Base-by-base conservation (phyloP, 2,329 filamentous ascomycete species). In the Cladobotryum protrusum region DNA sequence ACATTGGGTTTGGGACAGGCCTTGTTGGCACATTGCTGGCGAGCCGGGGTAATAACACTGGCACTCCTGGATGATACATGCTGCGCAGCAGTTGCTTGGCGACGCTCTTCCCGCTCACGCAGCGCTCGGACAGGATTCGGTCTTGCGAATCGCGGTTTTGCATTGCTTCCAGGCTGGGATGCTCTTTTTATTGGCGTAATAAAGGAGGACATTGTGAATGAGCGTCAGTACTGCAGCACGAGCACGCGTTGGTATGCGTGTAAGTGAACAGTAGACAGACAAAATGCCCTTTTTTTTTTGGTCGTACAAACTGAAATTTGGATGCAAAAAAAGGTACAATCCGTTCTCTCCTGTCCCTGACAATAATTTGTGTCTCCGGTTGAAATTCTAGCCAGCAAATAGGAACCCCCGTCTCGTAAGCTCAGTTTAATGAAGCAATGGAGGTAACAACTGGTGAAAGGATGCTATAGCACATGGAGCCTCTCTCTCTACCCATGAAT, bases 1-100 rank as follows among this genome's bases (percentile, higher is more conserved):
- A 85, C 77, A 49, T 82, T 77, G 14, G 81, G 79, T 47, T 77
- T 78, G n/a, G 73, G 72, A 64, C 82, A 85, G 44, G 72, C 69
- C 52, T 79, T 77, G 62, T 83, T 84, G 12, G 78, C 78, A 64
- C 80, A 84, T 56, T 71, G 72, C 39, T 66, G 68, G 4, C 71
- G 66, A 29, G 66, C 60, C 1, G 67, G 64, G 14, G 62, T 54
- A 45, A 68, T 58, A 54, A 70, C 55, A 43, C 65, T 57, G 54
- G 62, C 59, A 48, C 57, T 59, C 45, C 64, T 59, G 6, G 65
- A 60, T 3, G 67, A 61, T 14, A 61, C 57, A 13, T 59, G 54
- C 20, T 54, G 63, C 4, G 62, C 56, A 5, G 62, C 60, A 40
- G 61, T 62, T 3, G 67, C 68, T 52, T 69, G 66, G 45, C 71